Percentiles rank a stretch among this genome's conserved stretches.
These are phyloP conservation scores for Arabidopsis suecica DNA, from an alignment of 345 rosid species.

Conservation along the genomic window DNA sequence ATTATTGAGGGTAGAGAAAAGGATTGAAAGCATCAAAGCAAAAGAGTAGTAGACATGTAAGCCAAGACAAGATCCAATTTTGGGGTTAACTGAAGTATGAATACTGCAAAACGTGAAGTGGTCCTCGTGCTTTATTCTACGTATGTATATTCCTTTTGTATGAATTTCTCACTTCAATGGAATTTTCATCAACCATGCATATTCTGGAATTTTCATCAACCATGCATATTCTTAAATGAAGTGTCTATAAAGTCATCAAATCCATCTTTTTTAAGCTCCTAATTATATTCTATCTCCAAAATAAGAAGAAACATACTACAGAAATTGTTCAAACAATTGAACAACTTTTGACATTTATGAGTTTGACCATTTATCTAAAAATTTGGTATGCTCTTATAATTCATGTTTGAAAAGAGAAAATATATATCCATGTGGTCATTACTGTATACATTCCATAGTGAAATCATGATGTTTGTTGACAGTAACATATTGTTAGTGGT, in stretches of 20 bases:
- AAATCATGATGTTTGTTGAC: conserved; percentile 46
- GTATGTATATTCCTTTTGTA: conserved; percentile 17
- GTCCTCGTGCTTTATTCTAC: conserved; percentile 17
- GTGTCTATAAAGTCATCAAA: neutral
- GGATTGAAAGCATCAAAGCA: conserved; percentile 25
- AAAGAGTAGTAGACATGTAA: conserved; percentile 40
- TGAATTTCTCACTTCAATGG: neutral
- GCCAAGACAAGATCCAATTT: conserved; percentile 31
- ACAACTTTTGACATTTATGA: neutral
- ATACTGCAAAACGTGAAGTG: conserved; percentile 32
- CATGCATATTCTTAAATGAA: neutral
- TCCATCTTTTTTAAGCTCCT: neutral
- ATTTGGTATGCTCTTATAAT: conserved; percentile 11
- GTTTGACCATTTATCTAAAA: neutral
- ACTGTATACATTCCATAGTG: conserved; percentile 22
- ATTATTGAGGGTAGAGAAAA: neutral
- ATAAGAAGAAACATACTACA: neutral
- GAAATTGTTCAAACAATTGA: neutral
- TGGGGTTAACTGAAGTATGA: conserved; percentile 2
- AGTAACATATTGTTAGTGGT: conserved; percentile 38
- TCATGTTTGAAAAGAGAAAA: conserved; percentile 22
- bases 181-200: neutral
- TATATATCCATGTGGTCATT: conserved; percentile 21
- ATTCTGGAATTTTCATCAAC: neutral
- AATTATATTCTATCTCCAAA: neutral